Evolutionary conservation across 2,329 filamentous ascomycete species (phyloP).

Genomic region (Talaromyces marneffei): DNA sequence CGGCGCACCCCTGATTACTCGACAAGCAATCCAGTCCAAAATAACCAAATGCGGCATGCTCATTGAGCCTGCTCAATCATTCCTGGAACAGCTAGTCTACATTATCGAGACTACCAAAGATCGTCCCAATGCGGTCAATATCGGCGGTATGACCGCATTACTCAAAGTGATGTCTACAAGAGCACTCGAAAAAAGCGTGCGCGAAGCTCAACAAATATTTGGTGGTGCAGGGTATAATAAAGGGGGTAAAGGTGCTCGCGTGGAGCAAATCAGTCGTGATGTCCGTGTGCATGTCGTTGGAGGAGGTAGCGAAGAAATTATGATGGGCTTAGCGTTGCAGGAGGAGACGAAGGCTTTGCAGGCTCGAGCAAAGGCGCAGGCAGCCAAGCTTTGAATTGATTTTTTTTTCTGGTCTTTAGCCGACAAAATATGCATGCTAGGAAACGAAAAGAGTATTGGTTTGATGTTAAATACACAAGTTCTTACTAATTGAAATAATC

Average conservation of each 20-base stretch:
- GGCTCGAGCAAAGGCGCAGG: constrained; percentile 1
- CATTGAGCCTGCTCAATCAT: constrained; percentile 58
- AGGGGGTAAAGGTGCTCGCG: constrained; percentile 44
- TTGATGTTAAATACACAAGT: background rate
- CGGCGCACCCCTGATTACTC: constrained; percentile 52
- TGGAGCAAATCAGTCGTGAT: constrained; percentile 52
- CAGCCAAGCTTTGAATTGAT: constrained; percentile 5
- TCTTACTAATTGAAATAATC: too few species aligned
- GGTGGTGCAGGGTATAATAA: constrained; percentile 50
- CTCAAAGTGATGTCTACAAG: constrained; percentile 49
- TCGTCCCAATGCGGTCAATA: constrained; percentile 37
- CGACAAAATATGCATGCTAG: background rate
- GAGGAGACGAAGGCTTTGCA: constrained; percentile 18
- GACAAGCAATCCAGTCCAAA: constrained; percentile 56
- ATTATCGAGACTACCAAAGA: constrained; percentile 44
- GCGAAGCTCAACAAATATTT: constrained; percentile 53
- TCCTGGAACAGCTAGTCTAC: constrained; percentile 57
- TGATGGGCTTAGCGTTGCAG: constrained; percentile 29
- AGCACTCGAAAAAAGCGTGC: constrained; percentile 48
- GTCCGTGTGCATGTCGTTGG: constrained; percentile 43
- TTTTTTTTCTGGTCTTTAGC: background rate
- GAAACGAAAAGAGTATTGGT: background rate
- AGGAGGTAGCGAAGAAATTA: constrained; percentile 37
- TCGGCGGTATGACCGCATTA: constrained; percentile 49
- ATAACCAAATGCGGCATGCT: constrained; percentile 54